Percentiles rank a stretch among this genome's conserved stretches.
phyloP scores from a whole-genome alignment of 2,329 filamentous ascomycete genomes.

The Zelopaecilomyces penicillatus region DNA sequence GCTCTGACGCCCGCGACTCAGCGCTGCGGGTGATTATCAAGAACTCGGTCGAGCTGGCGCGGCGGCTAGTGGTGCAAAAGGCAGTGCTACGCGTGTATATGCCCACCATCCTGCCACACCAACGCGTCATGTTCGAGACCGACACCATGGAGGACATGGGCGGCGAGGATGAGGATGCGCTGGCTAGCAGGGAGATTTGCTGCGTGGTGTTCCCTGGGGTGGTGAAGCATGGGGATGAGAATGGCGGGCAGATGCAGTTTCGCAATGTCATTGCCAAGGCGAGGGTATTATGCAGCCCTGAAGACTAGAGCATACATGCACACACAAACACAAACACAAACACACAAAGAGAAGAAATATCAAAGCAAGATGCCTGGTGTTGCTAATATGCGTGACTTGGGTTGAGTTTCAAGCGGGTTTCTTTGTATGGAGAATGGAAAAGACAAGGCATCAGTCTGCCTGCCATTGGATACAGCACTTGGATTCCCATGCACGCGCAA shows the following conservation, averaged over 20 bases:
- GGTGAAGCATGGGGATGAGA: constrained; percentile 57
- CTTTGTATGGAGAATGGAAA: too few species aligned
- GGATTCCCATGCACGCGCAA: too few species aligned
- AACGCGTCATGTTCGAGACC: constrained; percentile 47
- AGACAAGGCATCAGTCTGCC: too few species aligned
- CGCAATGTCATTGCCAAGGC: constrained; percentile 58
- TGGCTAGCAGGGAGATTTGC: constrained; percentile 44
- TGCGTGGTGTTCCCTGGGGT: constrained; percentile 59
- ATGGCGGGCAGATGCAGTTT: constrained; percentile 51
- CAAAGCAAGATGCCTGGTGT: too few species aligned
- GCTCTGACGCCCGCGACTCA: constrained; percentile 39
- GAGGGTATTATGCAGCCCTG: constrained; percentile 51
- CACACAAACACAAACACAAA: too few species aligned
- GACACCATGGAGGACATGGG: constrained; percentile 59
- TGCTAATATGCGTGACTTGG: too few species aligned
- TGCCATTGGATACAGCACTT: too few species aligned
- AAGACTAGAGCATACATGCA: constrained; percentile 16
- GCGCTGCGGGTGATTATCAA: constrained; percentile 44
- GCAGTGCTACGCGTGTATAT: constrained; percentile 49
- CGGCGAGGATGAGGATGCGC: constrained; percentile 50
- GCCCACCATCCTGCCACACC: constrained; percentile 45
- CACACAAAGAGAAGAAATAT: too few species aligned
- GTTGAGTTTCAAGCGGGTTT: too few species aligned
- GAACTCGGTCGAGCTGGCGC: constrained; percentile 47
- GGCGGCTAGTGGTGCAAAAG: constrained; percentile 49